Percentiles rank a stretch among this genome's conserved stretches.
These are phyloP conservation scores for Penicillium oxalicum DNA, from an alignment of 2,329 filamentous ascomycete genomes.

Conservation along the genomic window DNA sequence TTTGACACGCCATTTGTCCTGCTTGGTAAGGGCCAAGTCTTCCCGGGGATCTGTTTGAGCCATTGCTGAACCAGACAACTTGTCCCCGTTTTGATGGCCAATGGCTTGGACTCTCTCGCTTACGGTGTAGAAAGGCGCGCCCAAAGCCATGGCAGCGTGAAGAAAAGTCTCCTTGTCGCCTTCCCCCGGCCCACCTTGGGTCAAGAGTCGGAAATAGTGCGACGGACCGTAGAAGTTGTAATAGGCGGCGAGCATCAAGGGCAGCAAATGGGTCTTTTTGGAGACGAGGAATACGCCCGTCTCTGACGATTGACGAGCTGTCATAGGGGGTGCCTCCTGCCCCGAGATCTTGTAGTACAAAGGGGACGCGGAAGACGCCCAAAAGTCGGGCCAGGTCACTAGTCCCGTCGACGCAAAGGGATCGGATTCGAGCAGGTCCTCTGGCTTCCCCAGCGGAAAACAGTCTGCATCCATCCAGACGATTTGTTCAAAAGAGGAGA, in stretches of 20 bases:
- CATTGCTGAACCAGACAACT: constrained; percentile 33
- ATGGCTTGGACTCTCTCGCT: constrained; percentile 33
- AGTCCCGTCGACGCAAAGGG: constrained; percentile 50
- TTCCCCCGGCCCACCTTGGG: constrained; percentile 35
- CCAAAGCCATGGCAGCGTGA: constrained; percentile 30
- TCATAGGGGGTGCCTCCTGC: constrained; percentile 28
- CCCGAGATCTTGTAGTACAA: constrained; percentile 41
- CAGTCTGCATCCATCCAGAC: constrained; percentile 55
- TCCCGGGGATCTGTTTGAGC: constrained; percentile 35
- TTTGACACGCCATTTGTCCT: constrained; percentile 30
- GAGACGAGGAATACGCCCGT: constrained; percentile 34
- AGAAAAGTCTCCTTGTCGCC: constrained; percentile 39
- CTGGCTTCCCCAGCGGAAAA: constrained; percentile 46
- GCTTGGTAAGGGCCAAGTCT: constrained; percentile 30
- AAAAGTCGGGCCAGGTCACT: constrained; percentile 55
- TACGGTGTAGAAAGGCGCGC: constrained; percentile 32
- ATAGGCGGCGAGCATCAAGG: constrained; percentile 33
- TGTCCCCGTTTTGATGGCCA: constrained; percentile 26
- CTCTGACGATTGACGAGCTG: constrained; percentile 33
- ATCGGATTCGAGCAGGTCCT: constrained; percentile 45
- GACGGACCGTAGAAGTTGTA: constrained; percentile 35
- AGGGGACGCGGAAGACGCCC: constrained; percentile 40
- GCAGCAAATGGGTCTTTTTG: constrained; percentile 31
- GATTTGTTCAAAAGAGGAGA: constrained; percentile 55
- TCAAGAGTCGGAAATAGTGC: constrained; percentile 35